phyloP scores from a whole-genome alignment of 768 basidiomycete genomes.

The Hericium coralloides region DNA sequence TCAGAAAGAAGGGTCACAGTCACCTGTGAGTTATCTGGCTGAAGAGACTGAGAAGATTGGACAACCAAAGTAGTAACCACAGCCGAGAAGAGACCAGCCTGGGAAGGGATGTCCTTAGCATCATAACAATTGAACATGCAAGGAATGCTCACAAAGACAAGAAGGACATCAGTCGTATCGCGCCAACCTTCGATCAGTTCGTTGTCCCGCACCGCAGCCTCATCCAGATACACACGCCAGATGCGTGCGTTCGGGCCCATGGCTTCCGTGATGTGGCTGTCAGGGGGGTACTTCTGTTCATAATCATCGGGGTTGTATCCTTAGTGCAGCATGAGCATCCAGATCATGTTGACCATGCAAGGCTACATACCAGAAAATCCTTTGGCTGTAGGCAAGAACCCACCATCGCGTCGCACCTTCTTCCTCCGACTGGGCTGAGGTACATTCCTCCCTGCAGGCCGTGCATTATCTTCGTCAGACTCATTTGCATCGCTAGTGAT shows the following conservation, averaged over 20 bases:
- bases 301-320: neutral
- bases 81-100: neutral
- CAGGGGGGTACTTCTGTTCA: neutral
- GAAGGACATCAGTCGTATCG: too few relatives aligned
- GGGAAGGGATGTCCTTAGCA: neutral
- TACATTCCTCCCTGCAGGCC: too few relatives aligned
- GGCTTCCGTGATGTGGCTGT: neutral
- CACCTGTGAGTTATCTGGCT: neutral
- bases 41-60: neutral
- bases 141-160: neutral
- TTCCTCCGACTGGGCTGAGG: too few relatives aligned
- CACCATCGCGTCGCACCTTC: too few relatives aligned
- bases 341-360: too few relatives aligned
- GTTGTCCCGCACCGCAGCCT: neutral
- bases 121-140: neutral
- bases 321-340: neutral
- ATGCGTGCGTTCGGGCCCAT: neutral
- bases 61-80: neutral
- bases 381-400: too few relatives aligned
- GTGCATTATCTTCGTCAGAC: too few relatives aligned
- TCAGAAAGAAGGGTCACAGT: neutral
- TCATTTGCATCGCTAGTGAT: too few relatives aligned
- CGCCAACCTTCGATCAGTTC: too few relatives aligned
- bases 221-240: neutral
- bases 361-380: too few relatives aligned